Evolutionary conservation across 176 grass and related monocot genomes (phyloP), one percentile per base, ranked within the genome.

Genomic region (Carex pumila): DNA sequence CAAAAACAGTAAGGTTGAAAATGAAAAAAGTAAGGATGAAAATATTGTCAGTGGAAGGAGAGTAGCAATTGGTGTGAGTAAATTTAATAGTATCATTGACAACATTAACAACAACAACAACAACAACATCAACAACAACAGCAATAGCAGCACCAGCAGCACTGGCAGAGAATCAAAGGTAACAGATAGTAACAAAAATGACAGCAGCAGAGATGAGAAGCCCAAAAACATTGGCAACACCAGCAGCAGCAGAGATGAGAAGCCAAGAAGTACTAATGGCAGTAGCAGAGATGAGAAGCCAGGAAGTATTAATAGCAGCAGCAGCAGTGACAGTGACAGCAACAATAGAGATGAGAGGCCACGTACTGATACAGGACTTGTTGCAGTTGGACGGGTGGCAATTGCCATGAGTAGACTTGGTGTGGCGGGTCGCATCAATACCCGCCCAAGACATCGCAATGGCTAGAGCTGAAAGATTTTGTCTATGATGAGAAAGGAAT

Each of bases 401-500:
- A 83, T 83, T 83, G 81, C 81, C 45, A 83, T 83, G 81, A 83
- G 81, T 68, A 83, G 64, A 68, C 81, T 83, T 52, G 81, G 81
- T 5, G 21, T 83, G 34, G 61, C 81, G 3, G 81, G 81, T 53
- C 62, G 81, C 41, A 83, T 83, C 64, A 83, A 83, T 53, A 68
- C 61, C 39, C 50, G 73, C 1, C 57, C 73, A 56, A 83, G 81
- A 66, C 17, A 52, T 32, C 58, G 65, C 30, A n/a, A 65, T 54
- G 62, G 81, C 52, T 83, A 83, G 64, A 55, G 43, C 25, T 36
- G 30, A 60, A 30, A 83, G 29, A 75, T 68, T 69, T 18, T 47
- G 29, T 65, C 39, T 65, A 32, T 52, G 47, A 64, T 52, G n/a
- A 50, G 6, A 5, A 65, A 15, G 61, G 49, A 81, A 63, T 22